phyloP scores from a whole-genome alignment of 352 stramenopile species.

The Phytopythium ostracodes region DNA sequence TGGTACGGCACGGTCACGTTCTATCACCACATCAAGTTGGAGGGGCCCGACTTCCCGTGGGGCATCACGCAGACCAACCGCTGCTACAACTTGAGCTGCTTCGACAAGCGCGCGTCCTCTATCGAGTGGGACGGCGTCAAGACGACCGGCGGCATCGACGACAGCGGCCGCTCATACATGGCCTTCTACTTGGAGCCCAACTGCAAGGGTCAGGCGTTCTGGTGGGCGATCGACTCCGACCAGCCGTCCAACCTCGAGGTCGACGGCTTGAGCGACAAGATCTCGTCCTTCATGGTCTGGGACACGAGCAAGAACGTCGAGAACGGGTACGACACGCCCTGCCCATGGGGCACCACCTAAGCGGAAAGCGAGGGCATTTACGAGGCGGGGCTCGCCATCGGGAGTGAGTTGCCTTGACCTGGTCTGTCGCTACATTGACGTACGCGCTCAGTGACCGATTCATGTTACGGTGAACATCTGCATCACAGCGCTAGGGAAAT shows the following conservation, averaged over 20 bases:
- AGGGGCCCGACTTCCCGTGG: conserved; percentile 7
- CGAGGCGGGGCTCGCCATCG: not conserved
- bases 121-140: conserved; percentile 12
- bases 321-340: conserved; percentile 13
- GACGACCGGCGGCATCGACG: not conserved
- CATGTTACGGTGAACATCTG: too few species aligned
- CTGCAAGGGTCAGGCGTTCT: conserved; percentile 10
- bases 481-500: not conserved
- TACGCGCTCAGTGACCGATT: not conserved
- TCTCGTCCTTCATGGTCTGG: conserved; percentile 31
- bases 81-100: conserved; percentile 25
- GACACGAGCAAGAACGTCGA: conserved; percentile 11
- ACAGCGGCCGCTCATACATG: conserved; percentile 10
- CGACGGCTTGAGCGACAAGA: conserved; percentile 15
- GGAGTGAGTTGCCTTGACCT: not conserved
- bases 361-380: not conserved
- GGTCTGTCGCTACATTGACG: not conserved
- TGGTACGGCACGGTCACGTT: conserved; percentile 20
- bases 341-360: conserved; percentile 18
- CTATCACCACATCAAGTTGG: conserved; percentile 10
- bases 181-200: conserved; percentile 19
- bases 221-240: conserved; percentile 4
- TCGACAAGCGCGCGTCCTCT: conserved; percentile 16
- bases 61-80: conserved; percentile 6
- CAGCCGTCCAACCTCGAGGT: conserved; percentile 16